Conservation (phyloP, 2,329 filamentous ascomycete genomes). For the Exophiala sp. region DNA sequence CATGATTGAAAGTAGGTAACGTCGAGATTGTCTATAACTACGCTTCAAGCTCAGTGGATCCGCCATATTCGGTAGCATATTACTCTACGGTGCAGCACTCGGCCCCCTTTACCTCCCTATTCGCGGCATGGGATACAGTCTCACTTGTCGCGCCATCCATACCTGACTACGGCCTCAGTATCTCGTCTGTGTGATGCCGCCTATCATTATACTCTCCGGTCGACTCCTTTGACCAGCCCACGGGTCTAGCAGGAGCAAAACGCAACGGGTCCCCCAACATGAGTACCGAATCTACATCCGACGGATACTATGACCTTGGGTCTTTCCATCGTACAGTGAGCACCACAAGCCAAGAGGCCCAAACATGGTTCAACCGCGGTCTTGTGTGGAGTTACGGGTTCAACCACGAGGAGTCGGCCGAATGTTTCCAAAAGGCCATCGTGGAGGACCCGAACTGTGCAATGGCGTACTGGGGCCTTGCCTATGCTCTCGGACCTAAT, state of each 20-base stretch:
- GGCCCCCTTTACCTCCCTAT: no score
- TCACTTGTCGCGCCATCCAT: no score
- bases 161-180: no score
- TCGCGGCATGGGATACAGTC: no score
- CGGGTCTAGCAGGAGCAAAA: not conserved
- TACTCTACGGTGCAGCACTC: no score
- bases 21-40: no score
- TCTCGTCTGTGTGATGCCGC: no score
- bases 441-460: constrained; percentile 34
- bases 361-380: constrained; percentile 37
- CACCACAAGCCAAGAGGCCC: constrained; percentile 31
- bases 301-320: constrained; percentile 34
- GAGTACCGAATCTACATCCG: constrained; percentile 1
- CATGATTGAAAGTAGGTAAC: no score
- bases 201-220: no score
- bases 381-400: constrained; percentile 38
- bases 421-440: constrained; percentile 37
- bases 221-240: no score
- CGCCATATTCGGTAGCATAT: no score
- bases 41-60: no score
- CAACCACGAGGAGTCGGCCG: constrained; percentile 38
- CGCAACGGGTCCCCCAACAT: not conserved
- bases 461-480: constrained; percentile 40
- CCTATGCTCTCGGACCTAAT: constrained; percentile 68
- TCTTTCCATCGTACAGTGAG: constrained; percentile 34